phyloP scores from a whole-genome alignment of 225 moss, liverwort and hornwort species.

The Thuidium tamariscinum region DNA sequence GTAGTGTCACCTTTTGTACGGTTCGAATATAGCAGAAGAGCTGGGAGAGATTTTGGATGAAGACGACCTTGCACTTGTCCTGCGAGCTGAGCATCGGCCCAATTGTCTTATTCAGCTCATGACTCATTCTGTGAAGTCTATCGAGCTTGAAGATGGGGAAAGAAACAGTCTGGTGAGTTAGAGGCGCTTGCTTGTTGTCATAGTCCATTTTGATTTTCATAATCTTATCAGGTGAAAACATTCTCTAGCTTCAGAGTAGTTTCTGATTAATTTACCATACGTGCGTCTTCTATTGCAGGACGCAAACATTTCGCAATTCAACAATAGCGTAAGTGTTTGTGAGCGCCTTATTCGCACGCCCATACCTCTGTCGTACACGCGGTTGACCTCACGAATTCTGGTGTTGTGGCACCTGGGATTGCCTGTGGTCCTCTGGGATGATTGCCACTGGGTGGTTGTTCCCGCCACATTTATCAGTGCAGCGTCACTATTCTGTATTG shows the following conservation, averaged over 20 bases:
- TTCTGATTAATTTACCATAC: not conserved
- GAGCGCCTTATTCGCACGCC: slow-evolving; percentile 80
- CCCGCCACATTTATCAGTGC: slow-evolving; percentile 71
- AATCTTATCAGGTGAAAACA: not conserved
- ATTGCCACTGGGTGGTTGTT: slow-evolving; percentile 83
- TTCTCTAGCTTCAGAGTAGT: not conserved
- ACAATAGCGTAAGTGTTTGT: slow-evolving; percentile 72
- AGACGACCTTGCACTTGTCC: slow-evolving; percentile 67
- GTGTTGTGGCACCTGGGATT: slow-evolving; percentile 83
- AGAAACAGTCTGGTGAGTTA: slow-evolving; percentile 45
- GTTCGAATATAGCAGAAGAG: slow-evolving; percentile 42
- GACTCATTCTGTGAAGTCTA: slow-evolving; percentile 51
- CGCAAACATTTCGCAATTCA: slow-evolving; percentile 72
- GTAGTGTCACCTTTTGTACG: slow-evolving; percentile 87
- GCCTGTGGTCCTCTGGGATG: slow-evolving; percentile 89
- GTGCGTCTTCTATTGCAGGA: slow-evolving; percentile 30
- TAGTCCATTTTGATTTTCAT: not conserved
- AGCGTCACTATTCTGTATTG: slow-evolving; percentile 55
- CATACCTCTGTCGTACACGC: slow-evolving; percentile 86
- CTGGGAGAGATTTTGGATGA: slow-evolving; percentile 64
- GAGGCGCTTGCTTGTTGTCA: not conserved
- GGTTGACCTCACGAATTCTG: slow-evolving; percentile 81
- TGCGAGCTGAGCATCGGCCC: slow-evolving; percentile 67
- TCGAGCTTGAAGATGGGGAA: slow-evolving; percentile 40
- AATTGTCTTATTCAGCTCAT: slow-evolving; percentile 90